These are phyloP conservation scores for Fusarium nisikadoi DNA, from an alignment of 2,329 filamentous ascomycete genomes.

Conservation along the genomic window DNA sequence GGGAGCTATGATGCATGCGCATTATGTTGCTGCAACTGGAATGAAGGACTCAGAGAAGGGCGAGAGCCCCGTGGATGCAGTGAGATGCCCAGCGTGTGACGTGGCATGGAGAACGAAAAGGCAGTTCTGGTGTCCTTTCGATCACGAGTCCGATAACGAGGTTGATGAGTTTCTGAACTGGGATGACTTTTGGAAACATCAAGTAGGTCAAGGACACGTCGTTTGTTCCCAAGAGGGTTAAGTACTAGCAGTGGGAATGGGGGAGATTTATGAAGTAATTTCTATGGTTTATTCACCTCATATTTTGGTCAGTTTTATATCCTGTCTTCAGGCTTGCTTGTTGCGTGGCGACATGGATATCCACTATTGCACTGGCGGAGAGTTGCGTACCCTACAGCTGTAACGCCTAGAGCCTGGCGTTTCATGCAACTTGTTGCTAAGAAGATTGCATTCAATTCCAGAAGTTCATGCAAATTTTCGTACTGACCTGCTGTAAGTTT, in stretches of 20 bases:
- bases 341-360: fast-evolving
- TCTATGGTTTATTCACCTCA: too few species aligned
- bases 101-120: too few species aligned
- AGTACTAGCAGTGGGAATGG: not conserved
- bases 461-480: fast-evolving
- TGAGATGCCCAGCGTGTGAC: too few species aligned
- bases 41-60: fast-evolving
- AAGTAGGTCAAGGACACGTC: fast-evolving
- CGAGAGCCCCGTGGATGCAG: too few species aligned
- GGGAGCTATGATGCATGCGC: not conserved
- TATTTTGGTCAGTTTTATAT: fast-evolving
- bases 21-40: not conserved
- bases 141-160: fast-evolving
- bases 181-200: not conserved
- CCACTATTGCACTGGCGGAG: fast-evolving
- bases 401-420: fast-evolving
- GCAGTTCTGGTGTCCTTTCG: fast-evolving
- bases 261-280: fast-evolving
- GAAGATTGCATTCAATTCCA: fast-evolving
- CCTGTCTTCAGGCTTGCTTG: not conserved
- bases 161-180: fast-evolving
- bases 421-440: fast-evolving
- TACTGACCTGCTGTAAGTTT: fast-evolving
- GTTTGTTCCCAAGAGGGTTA: not conserved
- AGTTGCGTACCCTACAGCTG: not conserved